Evolutionary conservation across 2,329 filamentous ascomycete genomes (phyloP).

Genomic region (Colletotrichum shisoi): DNA sequence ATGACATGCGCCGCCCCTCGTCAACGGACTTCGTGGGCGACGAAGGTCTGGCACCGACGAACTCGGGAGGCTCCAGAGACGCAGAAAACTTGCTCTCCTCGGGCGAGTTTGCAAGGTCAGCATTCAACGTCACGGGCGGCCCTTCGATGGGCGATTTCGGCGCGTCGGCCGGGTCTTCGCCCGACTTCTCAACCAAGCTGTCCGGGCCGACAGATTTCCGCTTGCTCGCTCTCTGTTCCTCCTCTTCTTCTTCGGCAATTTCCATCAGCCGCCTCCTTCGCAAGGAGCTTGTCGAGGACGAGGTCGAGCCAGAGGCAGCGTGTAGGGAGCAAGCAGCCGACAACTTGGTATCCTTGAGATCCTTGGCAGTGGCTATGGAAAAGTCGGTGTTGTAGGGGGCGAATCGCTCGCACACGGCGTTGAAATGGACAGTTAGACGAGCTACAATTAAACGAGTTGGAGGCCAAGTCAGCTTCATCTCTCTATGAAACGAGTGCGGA

Average conservation of each 20-base stretch:
- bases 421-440: conserved; percentile 79
- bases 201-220: conserved; percentile 64
- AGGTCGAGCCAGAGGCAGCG: conserved; percentile 83
- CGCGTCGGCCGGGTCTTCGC: conserved; percentile 43
- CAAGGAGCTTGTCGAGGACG: conserved; percentile 82
- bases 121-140: conserved; percentile 59
- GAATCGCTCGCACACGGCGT: conserved; percentile 73
- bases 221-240: conserved; percentile 68
- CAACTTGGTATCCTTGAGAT: conserved; percentile 86
- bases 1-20: conserved; percentile 57
- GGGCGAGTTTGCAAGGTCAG: conserved; percentile 60
- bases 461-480: conserved; percentile 33
- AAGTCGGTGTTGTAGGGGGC: conserved; percentile 87
- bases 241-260: conserved; percentile 92
- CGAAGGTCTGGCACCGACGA: conserved; percentile 57
- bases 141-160: conserved; percentile 46
- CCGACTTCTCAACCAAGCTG: conserved; percentile 43
- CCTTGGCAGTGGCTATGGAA: conserved; percentile 75
- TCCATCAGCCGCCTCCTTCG: conserved; percentile 82
- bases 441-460: conserved; percentile 59
- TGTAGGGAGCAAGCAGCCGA: conserved; percentile 89
- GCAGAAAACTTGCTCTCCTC: conserved; percentile 61
- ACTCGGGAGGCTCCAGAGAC: conserved; percentile 60
- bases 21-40: conserved; percentile 58
- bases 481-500: conserved; percentile 24